A percentile compares a stretch with the other conserved stretches of the same genome.
phyloP scores from a whole-genome alignment of 148 eudicot genomes.

The Oxyria digyna region DNA sequence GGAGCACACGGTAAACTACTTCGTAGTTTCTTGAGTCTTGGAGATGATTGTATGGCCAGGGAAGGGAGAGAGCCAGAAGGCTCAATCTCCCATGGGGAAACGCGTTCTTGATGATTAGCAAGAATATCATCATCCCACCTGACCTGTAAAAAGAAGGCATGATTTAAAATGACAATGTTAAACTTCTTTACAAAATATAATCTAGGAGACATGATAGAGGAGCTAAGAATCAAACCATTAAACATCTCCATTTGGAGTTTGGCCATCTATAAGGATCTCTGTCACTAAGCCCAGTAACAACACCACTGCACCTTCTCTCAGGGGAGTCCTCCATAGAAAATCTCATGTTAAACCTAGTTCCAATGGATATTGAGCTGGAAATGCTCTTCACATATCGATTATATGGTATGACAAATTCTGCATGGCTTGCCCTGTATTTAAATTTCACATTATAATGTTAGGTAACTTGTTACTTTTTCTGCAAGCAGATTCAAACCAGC shows the following conservation, averaged over 20 bases:
- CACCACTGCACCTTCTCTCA: constrained; percentile 75
- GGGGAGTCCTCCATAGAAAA: constrained; percentile 71
- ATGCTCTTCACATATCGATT: constrained; percentile 39
- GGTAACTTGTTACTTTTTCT: too few relatives aligned
- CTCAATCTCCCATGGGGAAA: constrained; percentile 95
- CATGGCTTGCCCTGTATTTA: constrained; percentile 63
- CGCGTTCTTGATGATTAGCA: constrained; percentile 48
- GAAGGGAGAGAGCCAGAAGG: constrained; percentile 55
- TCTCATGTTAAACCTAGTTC: constrained; percentile 71
- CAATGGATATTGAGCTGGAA: constrained; percentile 31
- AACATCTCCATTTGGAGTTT: constrained; percentile 76
- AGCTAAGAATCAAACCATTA: constrained; percentile 39
- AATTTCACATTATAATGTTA: not conserved
- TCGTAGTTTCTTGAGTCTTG: constrained; percentile 64
- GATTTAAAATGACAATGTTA: not conserved
- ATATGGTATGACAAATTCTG: constrained; percentile 68
- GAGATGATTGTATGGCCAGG: constrained; percentile 56
- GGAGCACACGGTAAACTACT: constrained; percentile 33
- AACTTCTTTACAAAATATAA: not conserved
- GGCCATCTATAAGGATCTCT: constrained; percentile 70
- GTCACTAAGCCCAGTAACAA: constrained; percentile 53
- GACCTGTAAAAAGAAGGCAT: constrained; percentile 31
- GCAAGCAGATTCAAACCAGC: not conserved
- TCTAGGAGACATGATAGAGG: not conserved
- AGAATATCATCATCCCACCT: constrained; percentile 71